These are phyloP conservation scores for Psophocarpus tetragonolobus DNA, from an alignment of 306 rosid species.

Conservation along the genomic window DNA sequence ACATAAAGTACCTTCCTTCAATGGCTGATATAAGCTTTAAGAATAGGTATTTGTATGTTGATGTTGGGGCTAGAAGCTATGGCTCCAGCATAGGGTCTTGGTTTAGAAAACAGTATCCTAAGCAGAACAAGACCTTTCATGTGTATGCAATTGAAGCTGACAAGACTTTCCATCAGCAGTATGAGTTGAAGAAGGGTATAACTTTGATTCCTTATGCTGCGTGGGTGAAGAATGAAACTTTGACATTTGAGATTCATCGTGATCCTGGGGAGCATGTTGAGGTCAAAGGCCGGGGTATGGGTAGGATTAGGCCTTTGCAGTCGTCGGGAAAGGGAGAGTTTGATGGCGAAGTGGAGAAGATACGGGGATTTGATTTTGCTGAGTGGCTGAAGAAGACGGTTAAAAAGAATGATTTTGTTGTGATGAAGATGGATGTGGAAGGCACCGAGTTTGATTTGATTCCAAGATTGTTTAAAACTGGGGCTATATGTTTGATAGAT, in stretches of 20 bases:
- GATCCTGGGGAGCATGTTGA: slow-evolving; percentile 73
- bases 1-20: slow-evolving; percentile 75
- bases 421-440: slow-evolving; percentile 99
- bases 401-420: slow-evolving; percentile 80
- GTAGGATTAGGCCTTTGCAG: slow-evolving; percentile 77
- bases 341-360: slow-evolving; percentile 77
- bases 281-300: slow-evolving; percentile 89
- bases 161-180: slow-evolving; percentile 74
- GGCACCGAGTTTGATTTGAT: slow-evolving; percentile 91
- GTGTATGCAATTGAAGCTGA: slow-evolving; percentile 95
- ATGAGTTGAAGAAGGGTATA: slow-evolving; percentile 68
- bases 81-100: slow-evolving; percentile 97
- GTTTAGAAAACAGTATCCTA: slow-evolving; percentile 97
- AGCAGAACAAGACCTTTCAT: slow-evolving; percentile 89
- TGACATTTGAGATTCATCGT: slow-evolving; percentile 73
- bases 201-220: slow-evolving; percentile 87
- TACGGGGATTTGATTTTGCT: slow-evolving; percentile 83
- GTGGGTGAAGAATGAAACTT: slow-evolving; percentile 91
- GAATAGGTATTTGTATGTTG: slow-evolving; percentile 79
- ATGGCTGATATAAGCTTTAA: slow-evolving; percentile 89
- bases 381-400: slow-evolving; percentile 77
- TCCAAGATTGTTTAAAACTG: slow-evolving; percentile 79
- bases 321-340: slow-evolving; percentile 35
- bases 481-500: slow-evolving; percentile 90
- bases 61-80: slow-evolving; percentile 94